phyloP scores from a whole-genome alignment of 75 land plant genomes.

The Azolla pinnata region DNA sequence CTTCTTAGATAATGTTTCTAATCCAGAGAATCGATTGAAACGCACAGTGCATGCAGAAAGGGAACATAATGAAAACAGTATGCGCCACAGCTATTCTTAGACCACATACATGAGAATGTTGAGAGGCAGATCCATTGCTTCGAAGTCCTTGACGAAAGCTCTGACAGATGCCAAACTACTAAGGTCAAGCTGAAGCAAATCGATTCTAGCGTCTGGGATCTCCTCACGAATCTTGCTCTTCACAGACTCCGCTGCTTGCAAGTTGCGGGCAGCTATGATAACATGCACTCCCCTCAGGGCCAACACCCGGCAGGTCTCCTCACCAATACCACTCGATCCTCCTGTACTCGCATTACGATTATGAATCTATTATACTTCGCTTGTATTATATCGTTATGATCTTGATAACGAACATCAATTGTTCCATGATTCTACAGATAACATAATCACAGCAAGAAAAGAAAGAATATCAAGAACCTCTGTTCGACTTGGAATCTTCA shows the following conservation, averaged over 20 bases:
- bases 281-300: conserved; percentile 24
- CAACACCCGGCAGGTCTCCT: conserved; percentile 21
- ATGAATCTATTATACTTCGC: too few species aligned
- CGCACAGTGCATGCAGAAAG: too few species aligned
- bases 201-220: conserved; percentile 4
- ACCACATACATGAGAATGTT: conserved; percentile 17
- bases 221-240: conserved; percentile 13
- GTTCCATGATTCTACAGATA: too few species aligned
- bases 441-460: too few species aligned
- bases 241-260: not conserved
- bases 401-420: too few species aligned
- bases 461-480: too few species aligned
- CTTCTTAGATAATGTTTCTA: too few species aligned
- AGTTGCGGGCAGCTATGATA: conserved; percentile 15
- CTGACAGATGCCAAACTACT: conserved; percentile 16
- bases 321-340: conserved; percentile 11
- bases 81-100: not conserved
- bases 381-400: too few species aligned
- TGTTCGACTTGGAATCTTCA: too few species aligned
- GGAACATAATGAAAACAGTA: too few species aligned
- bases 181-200: conserved; percentile 14
- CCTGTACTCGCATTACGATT: too few species aligned
- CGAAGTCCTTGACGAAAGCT: conserved; percentile 9
- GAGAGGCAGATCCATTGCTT: conserved; percentile 17
- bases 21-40: too few species aligned